Evolutionary conservation across 1,284 basidiomycete genomes (phyloP).

Genomic region (Apiotrichum akiyoshidainum): DNA sequence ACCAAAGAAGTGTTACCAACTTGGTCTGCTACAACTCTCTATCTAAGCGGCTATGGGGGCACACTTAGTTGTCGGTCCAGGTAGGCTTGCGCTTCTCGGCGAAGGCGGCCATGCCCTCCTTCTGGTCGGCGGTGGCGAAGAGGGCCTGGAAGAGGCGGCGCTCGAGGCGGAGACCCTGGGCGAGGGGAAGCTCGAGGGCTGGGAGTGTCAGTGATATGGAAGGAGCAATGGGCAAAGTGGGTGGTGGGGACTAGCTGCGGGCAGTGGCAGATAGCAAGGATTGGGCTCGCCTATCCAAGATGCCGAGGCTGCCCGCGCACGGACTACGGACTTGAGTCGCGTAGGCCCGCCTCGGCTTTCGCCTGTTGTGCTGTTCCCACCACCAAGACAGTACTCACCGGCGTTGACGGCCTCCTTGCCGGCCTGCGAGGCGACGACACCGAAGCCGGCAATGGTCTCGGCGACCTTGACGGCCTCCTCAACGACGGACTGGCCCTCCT

Average conservation of each 20-base stretch:
- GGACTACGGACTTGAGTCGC: background rate
- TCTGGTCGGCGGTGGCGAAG: conserved; percentile 95
- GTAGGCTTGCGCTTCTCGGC: conserved; percentile 87
- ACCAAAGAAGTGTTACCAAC: background rate
- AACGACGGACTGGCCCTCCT: conserved; percentile 74
- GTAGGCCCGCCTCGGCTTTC: too few relatives aligned
- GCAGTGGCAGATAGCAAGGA: too few relatives aligned
- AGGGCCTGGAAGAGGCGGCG: conserved; percentile 85
- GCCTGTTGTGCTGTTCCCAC: too few relatives aligned
- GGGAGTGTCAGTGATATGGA: background rate
- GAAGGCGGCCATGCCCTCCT: conserved; percentile 97
- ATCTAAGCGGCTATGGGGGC: background rate
- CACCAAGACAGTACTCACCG: conserved; percentile 55
- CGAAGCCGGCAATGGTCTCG: conserved; percentile 75
- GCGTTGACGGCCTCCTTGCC: conserved; percentile 95
- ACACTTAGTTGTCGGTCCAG: conserved; percentile 54
- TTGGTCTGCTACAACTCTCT: background rate
- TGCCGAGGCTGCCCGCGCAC: too few relatives aligned
- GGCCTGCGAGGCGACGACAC: conserved; percentile 79
- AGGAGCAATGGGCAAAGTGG: background rate
- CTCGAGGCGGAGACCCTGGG: conserved; percentile 83
- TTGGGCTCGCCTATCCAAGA: too few relatives aligned
- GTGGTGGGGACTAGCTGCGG: background rate
- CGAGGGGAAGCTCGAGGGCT: conserved; percentile 79
- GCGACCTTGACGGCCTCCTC: conserved; percentile 85